Conservation (phyloP, 805 yeast genomes). For the Yarrowia deformans region DNA sequence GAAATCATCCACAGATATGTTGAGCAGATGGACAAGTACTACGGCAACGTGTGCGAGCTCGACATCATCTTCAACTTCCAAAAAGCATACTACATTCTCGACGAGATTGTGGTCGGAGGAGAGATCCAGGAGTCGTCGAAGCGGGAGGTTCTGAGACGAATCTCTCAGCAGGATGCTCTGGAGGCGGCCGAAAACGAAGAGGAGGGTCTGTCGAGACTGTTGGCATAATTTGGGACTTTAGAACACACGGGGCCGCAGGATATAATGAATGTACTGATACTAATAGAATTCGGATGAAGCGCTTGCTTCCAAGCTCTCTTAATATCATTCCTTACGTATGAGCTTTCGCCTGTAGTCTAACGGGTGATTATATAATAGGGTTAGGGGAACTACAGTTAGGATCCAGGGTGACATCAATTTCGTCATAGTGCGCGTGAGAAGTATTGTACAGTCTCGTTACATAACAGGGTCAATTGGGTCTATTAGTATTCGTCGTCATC, state of each 20-base stretch:
- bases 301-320: too few species aligned
- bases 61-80: conserved; percentile 96
- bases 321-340: too few species aligned
- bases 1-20: conserved; percentile 93
- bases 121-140: conserved; percentile 82
- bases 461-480: background rate
- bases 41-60: conserved; percentile 94
- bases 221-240: conserved; percentile 38
- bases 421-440: background rate
- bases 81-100: conserved; percentile 89
- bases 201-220: conserved; percentile 47
- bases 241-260: background rate
- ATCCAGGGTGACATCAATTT: too few species aligned
- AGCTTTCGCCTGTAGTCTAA: too few species aligned
- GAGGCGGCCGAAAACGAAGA: conserved; percentile 76
- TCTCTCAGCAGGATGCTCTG: conserved; percentile 84
- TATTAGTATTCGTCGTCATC: conserved; percentile 20
- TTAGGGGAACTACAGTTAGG: too few species aligned
- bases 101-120: conserved; percentile 90
- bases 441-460: background rate
- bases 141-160: conserved; percentile 76
- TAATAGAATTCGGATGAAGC: background rate
- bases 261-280: conserved; percentile 20
- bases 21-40: conserved; percentile 94
- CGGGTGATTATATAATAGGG: too few species aligned